phyloP scores from a whole-genome alignment of 2,329 filamentous ascomycete genomes.

The Paecilomyces dactylethromorphus region DNA sequence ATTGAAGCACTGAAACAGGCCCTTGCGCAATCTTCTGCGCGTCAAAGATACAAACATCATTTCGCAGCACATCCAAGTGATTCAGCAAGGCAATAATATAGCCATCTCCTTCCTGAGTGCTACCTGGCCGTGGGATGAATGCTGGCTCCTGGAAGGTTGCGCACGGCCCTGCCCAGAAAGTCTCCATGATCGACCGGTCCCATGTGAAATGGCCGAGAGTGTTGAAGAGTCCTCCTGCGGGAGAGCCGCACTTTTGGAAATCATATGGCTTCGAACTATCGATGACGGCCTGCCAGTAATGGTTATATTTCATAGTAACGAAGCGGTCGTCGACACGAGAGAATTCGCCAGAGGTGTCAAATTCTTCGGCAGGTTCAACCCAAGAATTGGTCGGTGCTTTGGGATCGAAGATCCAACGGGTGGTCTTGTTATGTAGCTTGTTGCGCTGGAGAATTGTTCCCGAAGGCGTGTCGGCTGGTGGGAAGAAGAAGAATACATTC shows the following conservation, averaged over 20 bases:
- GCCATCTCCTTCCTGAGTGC: conserved; percentile 23
- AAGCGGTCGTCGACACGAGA: conserved; percentile 21
- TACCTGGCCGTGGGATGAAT: conserved; percentile 16
- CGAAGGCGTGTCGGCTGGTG: neutral
- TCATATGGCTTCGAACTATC: conserved; percentile 19
- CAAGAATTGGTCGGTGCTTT: conserved; percentile 24
- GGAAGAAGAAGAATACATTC: conserved; percentile 29
- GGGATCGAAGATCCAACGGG: conserved; percentile 24
- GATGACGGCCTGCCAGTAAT: conserved; percentile 41
- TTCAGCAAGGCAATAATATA: conserved; percentile 24
- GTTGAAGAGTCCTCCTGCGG: conserved; percentile 14
- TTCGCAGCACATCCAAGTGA: conserved; percentile 32
- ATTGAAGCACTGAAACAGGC: conserved; percentile 21
- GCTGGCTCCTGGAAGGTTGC: conserved; percentile 23
- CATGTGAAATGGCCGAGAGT: conserved; percentile 12
- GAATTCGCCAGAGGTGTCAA: conserved; percentile 25
- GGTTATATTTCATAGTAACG: conserved; percentile 38
- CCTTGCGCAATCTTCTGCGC: conserved; percentile 20
- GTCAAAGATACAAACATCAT: conserved; percentile 29
- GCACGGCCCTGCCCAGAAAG: conserved; percentile 19
- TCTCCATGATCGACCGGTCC: conserved; percentile 10
- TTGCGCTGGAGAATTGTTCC: conserved; percentile 9
- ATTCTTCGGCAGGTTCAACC: conserved; percentile 29
- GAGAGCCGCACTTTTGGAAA: conserved; percentile 18
- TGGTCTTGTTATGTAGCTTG: conserved; percentile 14